phyloP scores from a whole-genome alignment of 805 yeast genomes.

The Candida corydali region DNA sequence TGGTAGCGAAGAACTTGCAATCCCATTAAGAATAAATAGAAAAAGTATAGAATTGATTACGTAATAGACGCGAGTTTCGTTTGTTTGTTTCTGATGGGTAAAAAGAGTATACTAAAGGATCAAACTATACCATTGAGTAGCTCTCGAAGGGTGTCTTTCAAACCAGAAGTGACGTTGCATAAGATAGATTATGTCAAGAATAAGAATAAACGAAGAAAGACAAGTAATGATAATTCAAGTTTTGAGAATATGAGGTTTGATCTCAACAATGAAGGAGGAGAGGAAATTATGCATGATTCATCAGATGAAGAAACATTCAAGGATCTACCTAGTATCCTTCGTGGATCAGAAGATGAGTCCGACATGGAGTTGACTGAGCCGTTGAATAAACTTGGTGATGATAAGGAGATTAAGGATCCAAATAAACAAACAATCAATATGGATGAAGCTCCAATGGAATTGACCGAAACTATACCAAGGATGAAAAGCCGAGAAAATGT shows the following conservation, averaged over 20 bases:
- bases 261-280: neutral
- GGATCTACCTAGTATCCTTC: conserved; percentile 1
- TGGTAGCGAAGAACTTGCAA: neutral
- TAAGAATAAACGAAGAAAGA: conserved; percentile 19
- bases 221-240: conserved; percentile 9
- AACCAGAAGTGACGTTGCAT: conserved; percentile 68
- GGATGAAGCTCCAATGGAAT: neutral
- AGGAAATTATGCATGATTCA: conserved; percentile 17
- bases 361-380: conserved; percentile 21
- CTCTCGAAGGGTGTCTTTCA: conserved; percentile 66
- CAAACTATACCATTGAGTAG: conserved; percentile 18
- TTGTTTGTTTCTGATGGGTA: neutral
- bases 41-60: conserved; percentile 28
- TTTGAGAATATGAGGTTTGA: neutral
- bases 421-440: no score
- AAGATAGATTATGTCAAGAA: conserved; percentile 41
- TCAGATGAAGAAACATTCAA: conserved; percentile 19
- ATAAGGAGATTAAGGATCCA: conserved; percentile 2
- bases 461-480: neutral
- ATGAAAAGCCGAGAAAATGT: neutral
- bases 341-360: conserved; percentile 10
- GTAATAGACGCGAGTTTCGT: conserved; percentile 7
- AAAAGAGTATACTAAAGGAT: conserved; percentile 21
- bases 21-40: conserved; percentile 15
- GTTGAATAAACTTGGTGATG: neutral